Evolutionary conservation across 23 red algal genomes (phyloP), one percentile per base, ranked within the genome.

Genomic region (Gracilaria domingensis): DNA sequence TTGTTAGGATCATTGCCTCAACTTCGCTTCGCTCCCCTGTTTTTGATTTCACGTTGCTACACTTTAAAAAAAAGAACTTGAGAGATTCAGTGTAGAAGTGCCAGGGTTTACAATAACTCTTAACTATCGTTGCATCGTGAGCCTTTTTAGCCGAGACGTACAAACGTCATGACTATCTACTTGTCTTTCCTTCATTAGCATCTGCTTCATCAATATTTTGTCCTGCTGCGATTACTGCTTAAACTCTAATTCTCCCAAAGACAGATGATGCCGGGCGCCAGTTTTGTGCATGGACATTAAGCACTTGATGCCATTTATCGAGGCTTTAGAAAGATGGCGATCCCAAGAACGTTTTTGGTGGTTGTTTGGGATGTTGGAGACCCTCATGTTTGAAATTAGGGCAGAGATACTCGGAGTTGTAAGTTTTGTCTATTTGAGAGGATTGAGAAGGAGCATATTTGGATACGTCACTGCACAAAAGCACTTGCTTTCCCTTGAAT

Each of bases 341-440:
- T 57, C 74, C 13, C 23, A 28, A 50, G 23, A 45, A 20, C 56
- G 76, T 8, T 42, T 88, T 38, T 50, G 38, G 66, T 36, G 66
- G 35, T 34, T 88, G 28, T 77, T 88, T 42, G 66, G 44, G 33
- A 54, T 88, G 42, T 24, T 88, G 26, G 84, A 88, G 67, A 77
- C 72, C 9, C 42, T 88, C 34, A 88, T 88, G 48, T 28, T 35
- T 3, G 84, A 88, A 13, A 57, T 73, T 4, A 53, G 72, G 84
- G 84, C 84, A 33, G 66, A 88, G 66, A 48, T 88, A 24, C 77
- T 56, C 57, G 84, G 84, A 23, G 34, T 77, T 26, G 84, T 88
- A 20, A 48, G 76, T 45, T 20, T 88, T 42, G 67, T 44, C 13
- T 30, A 88, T 60, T 42, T 88, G 13, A 57, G 45, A 7, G 84